These are phyloP conservation scores for Cladosporium sp. DNA, from an alignment of 2,329 filamentous ascomycete genomes.

Conservation along the genomic window DNA sequence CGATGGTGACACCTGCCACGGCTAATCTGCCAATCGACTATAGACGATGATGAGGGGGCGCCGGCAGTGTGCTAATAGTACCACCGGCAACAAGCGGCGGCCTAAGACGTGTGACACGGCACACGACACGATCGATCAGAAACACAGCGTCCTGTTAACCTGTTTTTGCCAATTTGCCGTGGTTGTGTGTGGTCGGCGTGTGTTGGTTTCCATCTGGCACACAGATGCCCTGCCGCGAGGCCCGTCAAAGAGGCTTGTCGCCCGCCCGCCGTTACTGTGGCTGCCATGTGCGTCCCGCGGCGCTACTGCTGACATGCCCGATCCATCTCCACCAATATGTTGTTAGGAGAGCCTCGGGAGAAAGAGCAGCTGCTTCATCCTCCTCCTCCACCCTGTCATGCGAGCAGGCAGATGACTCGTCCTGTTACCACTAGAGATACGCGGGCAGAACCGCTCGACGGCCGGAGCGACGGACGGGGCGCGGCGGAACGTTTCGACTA, in stretches of 20 bases:
- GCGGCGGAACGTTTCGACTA: slow-evolving; percentile 4
- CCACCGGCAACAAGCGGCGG: background rate
- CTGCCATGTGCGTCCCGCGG: slow-evolving; percentile 3
- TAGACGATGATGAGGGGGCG: slow-evolving; percentile 1
- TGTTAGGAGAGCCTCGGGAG: too few species aligned
- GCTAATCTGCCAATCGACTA: background rate
- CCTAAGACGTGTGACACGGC: slow-evolving; percentile 2
- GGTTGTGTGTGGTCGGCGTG: background rate
- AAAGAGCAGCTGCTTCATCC: too few species aligned
- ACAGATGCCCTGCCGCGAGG: background rate
- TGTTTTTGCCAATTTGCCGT: background rate
- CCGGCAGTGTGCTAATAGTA: background rate
- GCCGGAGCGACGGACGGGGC: background rate
- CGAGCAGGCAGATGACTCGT: slow-evolving; percentile 7
- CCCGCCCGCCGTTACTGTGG: slow-evolving; percentile 1
- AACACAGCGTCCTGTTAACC: background rate
- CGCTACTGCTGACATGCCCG: slow-evolving; percentile 13
- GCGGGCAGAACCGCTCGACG: slow-evolving; percentile 1
- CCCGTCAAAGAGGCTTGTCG: background rate
- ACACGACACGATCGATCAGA: slow-evolving; percentile 5
- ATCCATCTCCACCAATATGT: background rate
- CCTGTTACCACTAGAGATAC: background rate
- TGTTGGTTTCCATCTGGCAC: too few species aligned
- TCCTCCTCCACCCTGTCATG: background rate
- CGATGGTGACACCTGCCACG: background rate